Evolutionary conservation across 192 early-diverging fungal species (phyloP).

Genomic region (Spizellomyces sp.): DNA sequence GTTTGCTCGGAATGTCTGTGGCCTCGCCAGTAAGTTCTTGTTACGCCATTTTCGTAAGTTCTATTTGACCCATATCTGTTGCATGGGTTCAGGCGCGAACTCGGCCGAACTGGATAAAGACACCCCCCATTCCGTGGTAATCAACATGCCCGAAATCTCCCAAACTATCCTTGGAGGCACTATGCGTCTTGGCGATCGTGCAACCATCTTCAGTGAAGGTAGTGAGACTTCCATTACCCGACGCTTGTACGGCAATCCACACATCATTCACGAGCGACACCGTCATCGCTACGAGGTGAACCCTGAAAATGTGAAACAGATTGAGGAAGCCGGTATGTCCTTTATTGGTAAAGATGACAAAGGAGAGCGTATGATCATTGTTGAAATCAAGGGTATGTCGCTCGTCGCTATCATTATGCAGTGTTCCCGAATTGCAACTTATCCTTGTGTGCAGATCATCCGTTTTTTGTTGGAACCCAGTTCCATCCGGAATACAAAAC

Average conservation of each 20-base stretch:
- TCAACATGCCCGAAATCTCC: slow-evolving; percentile 98
- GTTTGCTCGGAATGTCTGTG: slow-evolving; percentile 92
- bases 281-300: slow-evolving; percentile 99
- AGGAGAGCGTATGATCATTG: slow-evolving; percentile 97
- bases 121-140: slow-evolving; percentile 74
- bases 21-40: slow-evolving; percentile 47
- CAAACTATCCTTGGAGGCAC: slow-evolving; percentile 92
- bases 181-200: slow-evolving; percentile 89
- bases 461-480: slow-evolving; percentile 93
- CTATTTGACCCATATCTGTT: not conserved
- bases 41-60: not conserved
- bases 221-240: slow-evolving; percentile 69
- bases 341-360: slow-evolving; percentile 95
- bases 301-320: slow-evolving; percentile 70
- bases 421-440: slow-evolving; percentile 23
- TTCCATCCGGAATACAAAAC: slow-evolving; percentile 98
- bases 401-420: too few species aligned
- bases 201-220: slow-evolving; percentile 64
- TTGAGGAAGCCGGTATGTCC: slow-evolving; percentile 80
- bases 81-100: slow-evolving; percentile 56
- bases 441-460: slow-evolving; percentile 62
- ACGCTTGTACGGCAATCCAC: slow-evolving; percentile 58
- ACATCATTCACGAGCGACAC: slow-evolving; percentile 83
- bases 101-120: slow-evolving; percentile 81
- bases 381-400: slow-evolving; percentile 61